Conservation (phyloP, 805 yeast genomes). For the Ogataea siamensis region DNA sequence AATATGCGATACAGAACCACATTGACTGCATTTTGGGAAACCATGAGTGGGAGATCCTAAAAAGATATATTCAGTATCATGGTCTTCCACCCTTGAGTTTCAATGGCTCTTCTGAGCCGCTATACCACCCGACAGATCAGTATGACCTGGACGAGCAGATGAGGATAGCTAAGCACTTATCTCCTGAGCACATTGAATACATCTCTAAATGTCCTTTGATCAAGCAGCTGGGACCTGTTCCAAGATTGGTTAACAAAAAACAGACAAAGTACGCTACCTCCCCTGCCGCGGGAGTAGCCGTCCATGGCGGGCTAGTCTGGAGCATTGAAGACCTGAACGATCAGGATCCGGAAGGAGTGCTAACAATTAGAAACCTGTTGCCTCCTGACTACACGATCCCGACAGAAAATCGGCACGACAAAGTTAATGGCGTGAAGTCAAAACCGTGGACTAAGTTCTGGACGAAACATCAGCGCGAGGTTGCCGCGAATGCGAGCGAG, state of each 20-base stretch:
- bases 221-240: constrained; percentile 58
- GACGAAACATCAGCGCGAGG: constrained; percentile 26
- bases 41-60: constrained; percentile 74
- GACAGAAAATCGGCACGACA: constrained; percentile 42
- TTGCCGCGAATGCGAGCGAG: constrained; percentile 7
- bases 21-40: constrained; percentile 83
- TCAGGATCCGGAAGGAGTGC: constrained; percentile 60
- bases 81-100: constrained; percentile 36
- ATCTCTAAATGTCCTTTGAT: constrained; percentile 65
- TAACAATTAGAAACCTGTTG: constrained; percentile 67
- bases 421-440: constrained; percentile 29
- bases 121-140: constrained; percentile 24
- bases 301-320: constrained; percentile 83
- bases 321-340: constrained; percentile 47
- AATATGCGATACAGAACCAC: constrained; percentile 55
- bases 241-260: constrained; percentile 36
- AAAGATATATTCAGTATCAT: constrained; percentile 62
- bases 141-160: constrained; percentile 38
- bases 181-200: constrained; percentile 59
- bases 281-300: constrained; percentile 52
- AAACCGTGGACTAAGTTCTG: constrained; percentile 36
- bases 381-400: constrained; percentile 62
- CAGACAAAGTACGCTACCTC: constrained; percentile 23
- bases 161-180: constrained; percentile 51
- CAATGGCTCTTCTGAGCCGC: too few relatives aligned